Conservation (phyloP, 139 green algal genomes). For the Parachlorella kessleri region DNA sequence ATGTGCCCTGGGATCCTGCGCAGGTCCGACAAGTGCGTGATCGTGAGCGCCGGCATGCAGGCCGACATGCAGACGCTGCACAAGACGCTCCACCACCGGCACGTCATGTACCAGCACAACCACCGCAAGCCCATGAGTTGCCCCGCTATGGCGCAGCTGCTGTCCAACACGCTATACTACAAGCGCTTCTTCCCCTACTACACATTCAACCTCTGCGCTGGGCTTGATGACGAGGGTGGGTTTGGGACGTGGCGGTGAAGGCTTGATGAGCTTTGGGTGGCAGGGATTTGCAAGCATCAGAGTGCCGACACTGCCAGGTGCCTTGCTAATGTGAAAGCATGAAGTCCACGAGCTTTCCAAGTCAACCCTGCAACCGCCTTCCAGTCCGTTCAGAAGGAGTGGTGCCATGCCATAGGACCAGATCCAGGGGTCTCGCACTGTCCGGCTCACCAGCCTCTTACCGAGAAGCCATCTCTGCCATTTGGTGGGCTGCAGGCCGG, state of each 20-base stretch:
- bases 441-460: too few species aligned
- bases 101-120: slow-evolving; percentile 86
- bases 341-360: not conserved
- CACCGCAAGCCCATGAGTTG: slow-evolving; percentile 89
- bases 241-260: not conserved
- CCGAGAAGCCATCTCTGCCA: too few species aligned
- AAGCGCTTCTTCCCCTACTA: slow-evolving; percentile 99
- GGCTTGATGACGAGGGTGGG: slow-evolving; percentile 91
- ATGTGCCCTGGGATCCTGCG: too few species aligned
- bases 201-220: slow-evolving; percentile 96
- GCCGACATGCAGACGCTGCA: slow-evolving; percentile 91
- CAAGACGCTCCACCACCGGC: slow-evolving; percentile 79
- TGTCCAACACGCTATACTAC: slow-evolving; percentile 97
- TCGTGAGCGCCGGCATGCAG: slow-evolving; percentile 76
- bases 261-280: too few species aligned
- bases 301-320: too few species aligned
- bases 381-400: not conserved
- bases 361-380: not conserved
- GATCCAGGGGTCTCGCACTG: too few species aligned
- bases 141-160: slow-evolving; percentile 89
- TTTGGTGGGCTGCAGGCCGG: slow-evolving; percentile 82
- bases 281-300: too few species aligned
- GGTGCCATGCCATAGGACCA: not conserved
- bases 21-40: slow-evolving; percentile 81
- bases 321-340: not conserved